Evolutionary conservation across 2,329 filamentous ascomycete genomes (phyloP).

Genomic region (Huntiella savannae): DNA sequence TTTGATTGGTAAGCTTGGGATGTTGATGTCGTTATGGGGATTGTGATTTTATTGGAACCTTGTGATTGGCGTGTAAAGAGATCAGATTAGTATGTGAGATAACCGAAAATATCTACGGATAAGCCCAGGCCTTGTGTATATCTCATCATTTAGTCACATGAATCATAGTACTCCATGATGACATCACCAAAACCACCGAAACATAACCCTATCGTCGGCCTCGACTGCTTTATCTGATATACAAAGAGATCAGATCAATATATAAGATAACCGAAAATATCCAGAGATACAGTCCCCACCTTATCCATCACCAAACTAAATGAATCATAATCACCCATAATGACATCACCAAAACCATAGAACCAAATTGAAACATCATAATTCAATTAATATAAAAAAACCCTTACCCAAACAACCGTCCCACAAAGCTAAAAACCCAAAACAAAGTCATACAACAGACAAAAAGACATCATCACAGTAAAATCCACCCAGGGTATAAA

Average conservation of each 20-base stretch:
- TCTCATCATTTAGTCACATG: too few species aligned
- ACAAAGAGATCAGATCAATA: too few species aligned
- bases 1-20: background rate
- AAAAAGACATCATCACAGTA: background rate
- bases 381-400: background rate
- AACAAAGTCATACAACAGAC: conserved; percentile 1
- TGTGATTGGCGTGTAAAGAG: too few species aligned
- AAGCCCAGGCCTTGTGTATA: too few species aligned
- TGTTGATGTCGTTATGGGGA: too few species aligned
- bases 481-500: background rate
- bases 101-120: too few species aligned
- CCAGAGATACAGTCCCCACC: too few species aligned
- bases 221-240: background rate
- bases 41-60: too few species aligned
- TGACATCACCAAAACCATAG: background rate
- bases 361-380: background rate
- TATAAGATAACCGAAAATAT: too few species aligned
- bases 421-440: background rate
- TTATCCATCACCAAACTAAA: background rate
- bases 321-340: background rate
- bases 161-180: background rate
- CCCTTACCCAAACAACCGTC: background rate
- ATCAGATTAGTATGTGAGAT: too few species aligned
- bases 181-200: background rate
- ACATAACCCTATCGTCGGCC: too few species aligned